phyloP scores from a whole-genome alignment of 225 moss, liverwort and hornwort genomes.

The Straminergon stramineum region DNA sequence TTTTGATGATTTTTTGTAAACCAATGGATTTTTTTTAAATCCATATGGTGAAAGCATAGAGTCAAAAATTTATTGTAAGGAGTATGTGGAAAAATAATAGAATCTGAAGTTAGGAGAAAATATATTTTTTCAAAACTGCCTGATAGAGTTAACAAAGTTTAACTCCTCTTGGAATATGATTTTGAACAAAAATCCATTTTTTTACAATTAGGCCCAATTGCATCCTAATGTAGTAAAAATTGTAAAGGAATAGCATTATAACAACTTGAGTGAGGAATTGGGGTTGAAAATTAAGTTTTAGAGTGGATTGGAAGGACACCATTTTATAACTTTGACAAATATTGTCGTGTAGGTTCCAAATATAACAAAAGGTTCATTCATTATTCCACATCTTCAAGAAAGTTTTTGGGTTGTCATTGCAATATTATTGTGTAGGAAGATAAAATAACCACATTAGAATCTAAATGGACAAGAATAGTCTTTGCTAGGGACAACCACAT shows the following conservation, averaged over 20 bases:
- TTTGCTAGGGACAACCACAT: fast-evolving
- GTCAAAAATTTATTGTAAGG: background rate
- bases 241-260: background rate
- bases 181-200: background rate
- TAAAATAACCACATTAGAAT: background rate
- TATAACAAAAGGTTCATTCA: background rate
- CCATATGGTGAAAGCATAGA: too few species aligned
- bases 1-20: background rate
- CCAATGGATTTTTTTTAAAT: background rate
- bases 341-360: fast-evolving
- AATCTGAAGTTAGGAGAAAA: background rate
- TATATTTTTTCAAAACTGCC: fast-evolving
- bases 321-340: background rate
- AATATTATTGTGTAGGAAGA: background rate
- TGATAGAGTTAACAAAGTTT: background rate
- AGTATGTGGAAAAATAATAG: background rate
- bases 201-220: background rate
- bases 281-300: background rate
- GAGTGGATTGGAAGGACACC: background rate
- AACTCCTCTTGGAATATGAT: background rate
- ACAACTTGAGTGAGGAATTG: background rate
- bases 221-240: background rate
- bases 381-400: background rate
- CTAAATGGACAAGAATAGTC: background rate
- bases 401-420: background rate